Conservation (phyloP, 495 filamentous ascomycete species). For the Lophiotrema nucula region DNA sequence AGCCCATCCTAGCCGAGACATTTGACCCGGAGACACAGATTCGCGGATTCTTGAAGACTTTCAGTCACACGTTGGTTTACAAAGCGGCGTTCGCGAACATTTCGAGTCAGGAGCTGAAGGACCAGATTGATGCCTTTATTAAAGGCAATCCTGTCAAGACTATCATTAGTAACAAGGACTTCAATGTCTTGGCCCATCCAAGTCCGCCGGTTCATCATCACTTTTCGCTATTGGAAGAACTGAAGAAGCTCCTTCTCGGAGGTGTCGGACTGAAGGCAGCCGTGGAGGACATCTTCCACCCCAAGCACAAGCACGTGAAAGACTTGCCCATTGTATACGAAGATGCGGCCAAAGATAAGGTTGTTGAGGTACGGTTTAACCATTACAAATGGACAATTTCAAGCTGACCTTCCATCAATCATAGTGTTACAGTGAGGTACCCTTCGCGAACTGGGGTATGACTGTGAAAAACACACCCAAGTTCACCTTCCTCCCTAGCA, state of each 20-base stretch:
- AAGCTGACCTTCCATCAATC: background rate
- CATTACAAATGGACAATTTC: background rate
- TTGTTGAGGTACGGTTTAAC: constrained; percentile 29
- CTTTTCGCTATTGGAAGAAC: constrained; percentile 27
- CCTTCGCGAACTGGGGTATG: constrained; percentile 54
- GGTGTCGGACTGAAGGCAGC: constrained; percentile 15
- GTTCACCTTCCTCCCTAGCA: constrained; percentile 50
- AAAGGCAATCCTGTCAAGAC: constrained; percentile 21
- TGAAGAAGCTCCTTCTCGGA: constrained; percentile 23
- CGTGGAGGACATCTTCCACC: constrained; percentile 20
- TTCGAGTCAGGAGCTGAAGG: constrained; percentile 20
- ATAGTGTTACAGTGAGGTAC: constrained; percentile 33
- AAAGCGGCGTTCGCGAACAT: constrained; percentile 25
- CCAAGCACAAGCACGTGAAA: constrained; percentile 24
- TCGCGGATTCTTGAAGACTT: constrained; percentile 30
- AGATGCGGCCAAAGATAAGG: constrained; percentile 16
- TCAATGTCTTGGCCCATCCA: constrained; percentile 14
- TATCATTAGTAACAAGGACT: constrained; percentile 17
- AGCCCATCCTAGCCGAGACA: constrained; percentile 23
- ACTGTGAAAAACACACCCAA: constrained; percentile 48
- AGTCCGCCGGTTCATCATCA: constrained; percentile 32
- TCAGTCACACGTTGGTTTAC: constrained; percentile 25
- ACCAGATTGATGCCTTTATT: constrained; percentile 28
- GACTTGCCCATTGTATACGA: constrained; percentile 30
- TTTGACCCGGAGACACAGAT: constrained; percentile 36